Base-by-base conservation (phyloP, 2,329 filamentous ascomycete genomes). In the Beauveria caledonica region DNA sequence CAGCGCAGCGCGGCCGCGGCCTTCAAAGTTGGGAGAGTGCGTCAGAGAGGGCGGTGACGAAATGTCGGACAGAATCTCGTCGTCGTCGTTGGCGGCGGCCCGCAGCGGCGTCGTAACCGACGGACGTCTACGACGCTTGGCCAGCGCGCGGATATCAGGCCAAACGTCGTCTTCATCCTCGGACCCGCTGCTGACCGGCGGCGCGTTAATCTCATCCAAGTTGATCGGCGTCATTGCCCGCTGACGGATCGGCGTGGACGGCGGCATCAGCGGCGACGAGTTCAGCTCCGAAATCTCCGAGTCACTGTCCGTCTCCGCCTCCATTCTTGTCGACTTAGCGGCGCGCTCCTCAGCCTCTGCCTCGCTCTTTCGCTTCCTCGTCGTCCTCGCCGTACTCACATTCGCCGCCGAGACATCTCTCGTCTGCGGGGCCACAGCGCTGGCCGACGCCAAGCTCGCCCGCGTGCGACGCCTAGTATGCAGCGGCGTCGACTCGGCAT, bases 401-500 rank as follows among this genome's bases (percentile, higher is more conserved):
- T 63, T 67, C 15, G 64, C 65, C 5, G 67, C 65, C 7, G 70
- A 68, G n/a, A 25, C 29, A 11, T 46, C 58, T 60, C 33, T 67
- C 65, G 7, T 36, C 39, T n/a, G 57, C 64, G 19, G 17, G 9
- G 27, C n/a, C 9, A 39, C 53, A 7, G 42, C 17, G 11, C 40
- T 15, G 40, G 65, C 63, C 39, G 64, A 51, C 45, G 68, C 64
- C 27, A 62, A 57, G 51, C 66, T 65, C 17, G 72, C 70, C 52
- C 70, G 70, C 62, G 75, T 80, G 40, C 75, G 74, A 21, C 79
- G 72, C 53, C 69, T 64, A 33, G 66, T 68, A 61, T 84, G 81
- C 27, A 87, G 67, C 3, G 87, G 86, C 7, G 87, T 90, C 17
- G 86, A 87, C 72, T 88, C 86, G 29, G 84, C 85, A 60, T 89